These are phyloP conservation scores for Pichia sp. DNA, from an alignment of 1,139 yeast species.

Conservation along the genomic window DNA sequence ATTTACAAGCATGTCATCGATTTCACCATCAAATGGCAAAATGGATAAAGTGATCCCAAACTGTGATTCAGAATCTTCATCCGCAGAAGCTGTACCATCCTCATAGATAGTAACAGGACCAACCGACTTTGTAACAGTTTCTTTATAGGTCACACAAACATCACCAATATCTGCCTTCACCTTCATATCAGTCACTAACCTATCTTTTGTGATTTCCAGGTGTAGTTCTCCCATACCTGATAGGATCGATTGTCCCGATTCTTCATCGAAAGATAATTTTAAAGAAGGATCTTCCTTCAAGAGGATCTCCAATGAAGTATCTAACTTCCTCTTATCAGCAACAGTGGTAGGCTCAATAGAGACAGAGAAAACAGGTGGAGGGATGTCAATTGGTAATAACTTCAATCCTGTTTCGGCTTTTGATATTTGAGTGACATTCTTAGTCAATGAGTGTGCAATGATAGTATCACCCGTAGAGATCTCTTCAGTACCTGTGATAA, in stretches of 20 bases:
- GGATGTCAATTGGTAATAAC: constrained; percentile 73
- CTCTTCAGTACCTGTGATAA: constrained; percentile 70
- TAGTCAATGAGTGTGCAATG: constrained; percentile 31
- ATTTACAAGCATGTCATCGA: constrained; percentile 33
- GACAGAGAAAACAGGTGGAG: constrained; percentile 91
- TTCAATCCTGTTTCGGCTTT: constrained; percentile 43
- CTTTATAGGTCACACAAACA: constrained; percentile 86
- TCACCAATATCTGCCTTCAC: constrained; percentile 78
- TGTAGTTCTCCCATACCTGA: constrained; percentile 98
- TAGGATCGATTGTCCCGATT: constrained; percentile 78
- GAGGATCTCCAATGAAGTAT: constrained; percentile 55
- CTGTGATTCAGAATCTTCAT: constrained; percentile 5
- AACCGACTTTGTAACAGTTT: constrained; percentile 43
- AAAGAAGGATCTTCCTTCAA: constrained; percentile 83
- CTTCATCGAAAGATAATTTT: constrained; percentile 66
- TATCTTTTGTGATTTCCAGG: constrained; percentile 77
- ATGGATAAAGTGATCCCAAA: constrained; percentile 40
- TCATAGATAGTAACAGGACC: constrained; percentile 18
- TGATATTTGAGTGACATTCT: constrained; percentile 20
- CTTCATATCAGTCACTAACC: constrained; percentile 72
- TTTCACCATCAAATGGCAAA: constrained; percentile 49
- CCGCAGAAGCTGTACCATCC: constrained; percentile 1
- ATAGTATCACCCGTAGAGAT: constrained; percentile 89
- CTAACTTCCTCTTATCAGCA: constrained; percentile 60
- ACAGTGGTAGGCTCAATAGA: constrained; percentile 78